Conservation (phyloP, 208 protist genomes). For the Porcisia deanei region DNA sequence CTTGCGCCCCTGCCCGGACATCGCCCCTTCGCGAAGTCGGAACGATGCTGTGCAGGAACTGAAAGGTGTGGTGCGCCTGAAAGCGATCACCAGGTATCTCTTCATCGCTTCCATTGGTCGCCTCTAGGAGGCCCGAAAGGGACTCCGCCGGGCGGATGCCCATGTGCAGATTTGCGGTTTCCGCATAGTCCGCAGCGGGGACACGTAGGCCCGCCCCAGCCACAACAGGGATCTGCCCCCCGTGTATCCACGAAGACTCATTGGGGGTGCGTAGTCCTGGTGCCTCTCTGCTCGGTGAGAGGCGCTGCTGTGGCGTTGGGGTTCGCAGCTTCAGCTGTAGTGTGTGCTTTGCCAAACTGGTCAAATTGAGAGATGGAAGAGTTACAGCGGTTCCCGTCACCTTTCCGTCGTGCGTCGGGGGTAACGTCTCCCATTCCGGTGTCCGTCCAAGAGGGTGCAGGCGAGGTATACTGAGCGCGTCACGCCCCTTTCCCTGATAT, state of each 20-base stretch:
- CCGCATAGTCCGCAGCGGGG: background rate
- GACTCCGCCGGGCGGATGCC: background rate
- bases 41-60: conserved; percentile 48
- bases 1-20: conserved; percentile 11
- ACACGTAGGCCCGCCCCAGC: background rate
- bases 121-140: conserved; percentile 1
- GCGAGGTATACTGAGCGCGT: background rate
- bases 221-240: background rate
- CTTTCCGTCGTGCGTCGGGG: background rate
- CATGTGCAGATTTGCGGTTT: background rate
- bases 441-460: background rate
- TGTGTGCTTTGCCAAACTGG: background rate
- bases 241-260: conserved; percentile 5
- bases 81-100: conserved; percentile 57
- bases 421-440: background rate
- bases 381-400: background rate
- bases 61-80: conserved; percentile 55
- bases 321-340: background rate
- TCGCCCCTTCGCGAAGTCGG: background rate
- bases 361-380: background rate
- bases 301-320: conserved; percentile 1
- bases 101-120: conserved; percentile 19
- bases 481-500: conserved; percentile 1
- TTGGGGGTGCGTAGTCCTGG: conserved; percentile 8
- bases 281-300: background rate